Conservation (phyloP, 257 asterid species). For the Paraleonurus japonicus region DNA sequence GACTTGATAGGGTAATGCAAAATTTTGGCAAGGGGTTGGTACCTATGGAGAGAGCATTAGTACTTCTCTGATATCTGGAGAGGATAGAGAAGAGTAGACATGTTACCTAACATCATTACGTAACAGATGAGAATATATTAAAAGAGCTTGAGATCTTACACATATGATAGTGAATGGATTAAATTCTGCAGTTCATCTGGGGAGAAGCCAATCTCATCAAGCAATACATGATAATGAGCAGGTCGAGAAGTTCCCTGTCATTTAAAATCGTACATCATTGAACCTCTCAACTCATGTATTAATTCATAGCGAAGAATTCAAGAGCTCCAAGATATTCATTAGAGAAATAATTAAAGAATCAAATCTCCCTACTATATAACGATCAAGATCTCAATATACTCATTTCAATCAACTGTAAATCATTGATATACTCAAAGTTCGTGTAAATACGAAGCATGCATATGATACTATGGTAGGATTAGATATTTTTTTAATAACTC, state of each 20-base stretch:
- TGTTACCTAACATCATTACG: neutral
- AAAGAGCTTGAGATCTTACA: conserved; percentile 51
- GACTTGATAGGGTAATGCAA: neutral
- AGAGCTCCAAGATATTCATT: neutral
- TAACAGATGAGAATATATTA: conserved; percentile 3
- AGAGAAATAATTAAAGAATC: neutral
- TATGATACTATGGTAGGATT: neutral
- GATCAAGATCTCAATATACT: conserved; percentile 2
- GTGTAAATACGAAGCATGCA: neutral
- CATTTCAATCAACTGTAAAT: neutral
- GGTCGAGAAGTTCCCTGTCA: conserved; percentile 92
- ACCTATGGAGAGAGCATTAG: conserved; percentile 81
- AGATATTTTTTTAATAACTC: too few species aligned
- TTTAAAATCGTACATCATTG: neutral
- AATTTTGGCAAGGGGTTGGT: conserved; percentile 26
- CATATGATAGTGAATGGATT: conserved; percentile 79
- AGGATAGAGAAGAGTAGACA: neutral
- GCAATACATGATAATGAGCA: conserved; percentile 82
- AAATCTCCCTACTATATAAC: neutral
- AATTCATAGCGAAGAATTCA: neutral
- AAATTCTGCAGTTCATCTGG: conserved; percentile 79
- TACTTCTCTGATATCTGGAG: conserved; percentile 81
- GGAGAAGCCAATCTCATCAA: conserved; percentile 94
- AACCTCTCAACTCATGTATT: neutral
- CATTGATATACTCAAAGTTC: neutral